These are phyloP conservation scores for Calocera viscosa DNA, from an alignment of 768 basidiomycete genomes.

Conservation along the genomic window DNA sequence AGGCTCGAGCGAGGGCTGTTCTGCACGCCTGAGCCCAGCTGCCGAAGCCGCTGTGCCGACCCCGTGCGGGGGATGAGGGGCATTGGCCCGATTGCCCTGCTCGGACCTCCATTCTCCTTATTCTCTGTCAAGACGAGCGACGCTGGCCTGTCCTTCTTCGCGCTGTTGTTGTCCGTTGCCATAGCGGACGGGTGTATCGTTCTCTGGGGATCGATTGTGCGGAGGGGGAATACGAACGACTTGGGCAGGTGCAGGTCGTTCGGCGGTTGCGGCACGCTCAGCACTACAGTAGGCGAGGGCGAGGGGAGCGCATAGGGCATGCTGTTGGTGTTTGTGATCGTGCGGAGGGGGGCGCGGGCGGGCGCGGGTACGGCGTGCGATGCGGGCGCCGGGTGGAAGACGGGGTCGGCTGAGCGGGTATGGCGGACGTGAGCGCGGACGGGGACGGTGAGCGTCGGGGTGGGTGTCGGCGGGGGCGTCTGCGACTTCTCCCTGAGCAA, in stretches of 20 bases:
- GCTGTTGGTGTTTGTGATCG: constrained; percentile 3
- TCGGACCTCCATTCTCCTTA: background rate
- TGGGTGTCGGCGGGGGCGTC: constrained; percentile 7
- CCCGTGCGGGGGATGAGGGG: constrained; percentile 1
- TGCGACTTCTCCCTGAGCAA: constrained; percentile 4
- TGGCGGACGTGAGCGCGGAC: constrained; percentile 3
- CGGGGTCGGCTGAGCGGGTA: background rate
- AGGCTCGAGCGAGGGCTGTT: background rate
- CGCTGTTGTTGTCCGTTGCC: background rate
- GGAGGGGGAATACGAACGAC: background rate
- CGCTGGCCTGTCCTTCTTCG: background rate
- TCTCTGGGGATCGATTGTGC: background rate
- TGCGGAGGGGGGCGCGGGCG: background rate
- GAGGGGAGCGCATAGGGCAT: constrained; percentile 6
- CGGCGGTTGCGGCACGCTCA: background rate
- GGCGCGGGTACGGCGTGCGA: too few species aligned
- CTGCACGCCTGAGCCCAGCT: background rate
- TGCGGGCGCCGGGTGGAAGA: background rate
- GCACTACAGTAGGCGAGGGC: constrained; percentile 3
- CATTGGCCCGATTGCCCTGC: background rate
- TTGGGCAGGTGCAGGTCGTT: background rate
- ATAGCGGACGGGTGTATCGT: background rate
- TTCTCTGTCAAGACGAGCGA: background rate
- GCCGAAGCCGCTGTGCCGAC: background rate
- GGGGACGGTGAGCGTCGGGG: constrained; percentile 2